Conservation (phyloP, 2,329 filamentous ascomycete genomes). For the Anthostomella pinea region DNA sequence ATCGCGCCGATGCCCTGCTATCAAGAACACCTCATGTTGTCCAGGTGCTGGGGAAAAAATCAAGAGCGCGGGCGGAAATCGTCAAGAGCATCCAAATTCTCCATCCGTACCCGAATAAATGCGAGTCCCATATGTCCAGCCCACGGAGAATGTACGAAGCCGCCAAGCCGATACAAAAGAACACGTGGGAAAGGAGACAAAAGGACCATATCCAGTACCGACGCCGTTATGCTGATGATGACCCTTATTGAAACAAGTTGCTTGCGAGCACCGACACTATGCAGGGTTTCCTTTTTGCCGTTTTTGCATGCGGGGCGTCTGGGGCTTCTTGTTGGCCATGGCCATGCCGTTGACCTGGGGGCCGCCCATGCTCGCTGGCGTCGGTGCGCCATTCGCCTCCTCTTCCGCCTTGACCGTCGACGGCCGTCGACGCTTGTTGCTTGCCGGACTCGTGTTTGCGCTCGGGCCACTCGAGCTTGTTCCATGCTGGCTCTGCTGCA, state of each 20-base stretch:
- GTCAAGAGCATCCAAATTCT: conserved; percentile 2
- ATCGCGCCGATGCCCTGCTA: too few species aligned
- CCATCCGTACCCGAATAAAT: conserved; percentile 12
- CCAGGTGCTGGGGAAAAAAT: neutral
- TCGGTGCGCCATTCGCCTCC: conserved; percentile 48
- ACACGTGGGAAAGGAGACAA: conserved; percentile 15
- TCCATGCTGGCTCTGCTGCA: conserved; percentile 66
- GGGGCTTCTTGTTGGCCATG: conserved; percentile 48
- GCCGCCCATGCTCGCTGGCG: conserved; percentile 40
- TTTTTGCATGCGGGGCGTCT: conserved; percentile 56
- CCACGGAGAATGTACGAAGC: conserved; percentile 12
- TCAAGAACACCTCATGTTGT: neutral
- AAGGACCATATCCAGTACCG: conserved; percentile 25
- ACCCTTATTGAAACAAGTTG: conserved; percentile 7
- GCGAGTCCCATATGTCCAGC: conserved; percentile 21
- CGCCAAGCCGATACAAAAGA: conserved; percentile 19
- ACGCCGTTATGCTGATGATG: conserved; percentile 26
- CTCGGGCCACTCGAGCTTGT: conserved; percentile 64
- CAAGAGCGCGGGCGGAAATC: neutral
- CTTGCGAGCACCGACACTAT: conserved; percentile 7
- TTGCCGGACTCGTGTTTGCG: conserved; percentile 63
- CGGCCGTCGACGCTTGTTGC: conserved; percentile 56
- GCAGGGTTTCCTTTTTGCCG: conserved; percentile 47
- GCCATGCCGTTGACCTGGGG: conserved; percentile 51
- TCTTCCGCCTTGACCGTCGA: conserved; percentile 59